Conservation (phyloP, 23 red algal species). For the Gracilaria domingensis region DNA sequence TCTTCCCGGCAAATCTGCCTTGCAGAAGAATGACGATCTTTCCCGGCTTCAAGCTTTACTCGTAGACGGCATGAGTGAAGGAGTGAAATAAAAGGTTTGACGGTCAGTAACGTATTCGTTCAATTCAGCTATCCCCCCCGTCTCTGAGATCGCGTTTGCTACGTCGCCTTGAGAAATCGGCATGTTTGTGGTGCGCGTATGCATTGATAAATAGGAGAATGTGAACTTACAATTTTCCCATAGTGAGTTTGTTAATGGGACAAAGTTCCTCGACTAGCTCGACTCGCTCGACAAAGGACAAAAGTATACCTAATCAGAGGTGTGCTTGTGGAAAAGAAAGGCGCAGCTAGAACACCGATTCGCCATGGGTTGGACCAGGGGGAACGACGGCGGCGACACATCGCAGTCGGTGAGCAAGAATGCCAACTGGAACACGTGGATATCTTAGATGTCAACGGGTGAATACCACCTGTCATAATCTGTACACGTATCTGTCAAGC, state of each 20-base stretch:
- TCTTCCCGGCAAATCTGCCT: conserved; percentile 93
- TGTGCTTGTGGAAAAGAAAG: no score
- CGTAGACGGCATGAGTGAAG: neutral
- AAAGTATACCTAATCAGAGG: no score
- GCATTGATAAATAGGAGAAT: neutral
- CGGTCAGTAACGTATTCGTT: neutral
- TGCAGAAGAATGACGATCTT: conserved; percentile 94
- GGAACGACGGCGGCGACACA: neutral
- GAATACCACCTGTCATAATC: neutral
- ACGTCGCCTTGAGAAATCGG: neutral
- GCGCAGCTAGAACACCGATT: no score
- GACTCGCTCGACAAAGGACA: no score
- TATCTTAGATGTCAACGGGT: neutral
- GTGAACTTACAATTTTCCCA: conserved; percentile 41
- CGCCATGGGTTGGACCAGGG: no score
- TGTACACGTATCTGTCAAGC: neutral
- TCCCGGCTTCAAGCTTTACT: conserved; percentile 83
- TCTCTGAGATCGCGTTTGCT: neutral
- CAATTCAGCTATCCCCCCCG: neutral
- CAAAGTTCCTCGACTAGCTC: neutral
- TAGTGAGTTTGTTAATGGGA: neutral
- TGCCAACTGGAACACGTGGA: neutral
- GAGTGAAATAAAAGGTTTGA: neutral
- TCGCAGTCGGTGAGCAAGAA: neutral
- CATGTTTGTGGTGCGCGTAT: neutral